Percentiles rank a stretch among this genome's conserved stretches.
Conservation (phyloP, 2,329 filamentous ascomycete species). For the Knufia petricola region DNA sequence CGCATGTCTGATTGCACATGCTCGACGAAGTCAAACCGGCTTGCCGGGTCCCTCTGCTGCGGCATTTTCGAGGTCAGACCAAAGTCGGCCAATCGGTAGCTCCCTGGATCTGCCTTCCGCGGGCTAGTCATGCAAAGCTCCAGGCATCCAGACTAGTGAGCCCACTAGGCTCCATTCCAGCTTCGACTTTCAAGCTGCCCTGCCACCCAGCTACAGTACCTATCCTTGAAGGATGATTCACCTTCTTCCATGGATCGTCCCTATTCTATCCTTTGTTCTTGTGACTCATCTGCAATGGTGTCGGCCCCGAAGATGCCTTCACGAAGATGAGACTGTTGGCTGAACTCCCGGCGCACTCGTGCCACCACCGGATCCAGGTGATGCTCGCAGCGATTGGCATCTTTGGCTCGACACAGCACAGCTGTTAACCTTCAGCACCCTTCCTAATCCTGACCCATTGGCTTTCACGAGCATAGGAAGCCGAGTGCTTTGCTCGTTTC, state of each 20-base stretch:
- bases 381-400: no score
- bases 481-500: background rate
- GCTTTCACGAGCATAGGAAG: background rate
- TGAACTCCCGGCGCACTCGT: no score
- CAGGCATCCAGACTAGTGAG: slow-evolving; percentile 5
- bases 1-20: background rate
- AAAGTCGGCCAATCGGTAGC: background rate
- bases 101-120: background rate
- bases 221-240: background rate
- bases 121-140: slow-evolving; percentile 1
- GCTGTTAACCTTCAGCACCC: no score
- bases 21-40: slow-evolving; percentile 1
- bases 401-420: no score
- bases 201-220: no score
- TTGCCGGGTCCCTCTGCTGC: background rate
- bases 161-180: no score
- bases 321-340: no score
- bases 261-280: background rate
- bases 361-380: no score
- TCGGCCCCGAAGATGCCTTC: no score
- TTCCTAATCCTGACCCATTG: background rate
- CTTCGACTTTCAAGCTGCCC: no score
- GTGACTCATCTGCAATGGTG: background rate
- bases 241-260: background rate
- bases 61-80: background rate